Evolutionary conservation across 2,329 filamentous ascomycete genomes (phyloP).

Genomic region (Westerdykella ornata): DNA sequence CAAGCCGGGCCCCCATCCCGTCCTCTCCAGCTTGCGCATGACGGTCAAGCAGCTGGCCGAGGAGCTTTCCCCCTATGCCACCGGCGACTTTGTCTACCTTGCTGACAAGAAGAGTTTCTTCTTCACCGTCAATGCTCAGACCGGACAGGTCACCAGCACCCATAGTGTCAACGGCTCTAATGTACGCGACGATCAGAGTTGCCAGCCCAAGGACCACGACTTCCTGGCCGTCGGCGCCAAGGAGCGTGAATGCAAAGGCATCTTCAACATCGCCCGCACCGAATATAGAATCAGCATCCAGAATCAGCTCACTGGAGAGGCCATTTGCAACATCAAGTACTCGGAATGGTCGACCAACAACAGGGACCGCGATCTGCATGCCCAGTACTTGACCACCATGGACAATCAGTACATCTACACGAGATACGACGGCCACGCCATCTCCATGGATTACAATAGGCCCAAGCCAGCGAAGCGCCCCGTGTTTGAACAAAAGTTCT

Average conservation of each 20-base stretch:
- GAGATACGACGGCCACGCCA: constrained; percentile 74
- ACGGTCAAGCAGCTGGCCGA: constrained; percentile 87
- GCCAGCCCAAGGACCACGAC: constrained; percentile 56
- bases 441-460: constrained; percentile 66
- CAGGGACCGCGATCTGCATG: constrained; percentile 77
- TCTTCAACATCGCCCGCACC: constrained; percentile 73
- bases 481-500: constrained; percentile 52
- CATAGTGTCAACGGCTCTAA: constrained; percentile 70
- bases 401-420: constrained; percentile 87
- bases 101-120: constrained; percentile 87
- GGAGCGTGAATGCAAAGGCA: constrained; percentile 63
- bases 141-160: constrained; percentile 72
- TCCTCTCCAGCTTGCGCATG: constrained; percentile 60
- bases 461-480: constrained; percentile 26
- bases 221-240: constrained; percentile 41
- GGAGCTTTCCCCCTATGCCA: constrained; percentile 68
- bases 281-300: constrained; percentile 88
- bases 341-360: constrained; percentile 94
- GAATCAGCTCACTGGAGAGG: constrained; percentile 62
- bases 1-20: constrained; percentile 57
- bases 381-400: constrained; percentile 71
- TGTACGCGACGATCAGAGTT: constrained; percentile 65
- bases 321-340: constrained; percentile 84
- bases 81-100: constrained; percentile 76
- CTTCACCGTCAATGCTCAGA: constrained; percentile 81